Base-by-base conservation (phyloP, 2,329 filamentous ascomycete genomes). In the Paramyrothecium sp. region DNA sequence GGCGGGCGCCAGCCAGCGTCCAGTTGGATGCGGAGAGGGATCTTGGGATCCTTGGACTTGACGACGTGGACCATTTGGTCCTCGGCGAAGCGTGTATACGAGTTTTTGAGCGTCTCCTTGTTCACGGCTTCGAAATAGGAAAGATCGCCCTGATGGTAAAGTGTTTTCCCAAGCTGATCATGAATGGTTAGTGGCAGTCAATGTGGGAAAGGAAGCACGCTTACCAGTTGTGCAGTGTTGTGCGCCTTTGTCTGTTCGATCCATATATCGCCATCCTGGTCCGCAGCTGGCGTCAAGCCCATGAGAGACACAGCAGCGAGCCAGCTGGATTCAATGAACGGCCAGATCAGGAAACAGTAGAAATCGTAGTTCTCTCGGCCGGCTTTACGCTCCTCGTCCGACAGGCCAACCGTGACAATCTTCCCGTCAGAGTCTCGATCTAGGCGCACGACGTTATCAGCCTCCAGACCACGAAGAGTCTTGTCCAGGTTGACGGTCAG, bases 41-140 rank as follows among this genome's bases (percentile, higher is more conserved):
- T 74, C 62, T 89, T 89, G 33, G 81, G 65, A 60, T 89, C 88
- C 65, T 87, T 89, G 55, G 81, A 81, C 65, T 90, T 90, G 30
- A 89, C 81, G 0, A 93, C 83, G 49, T 90, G 78, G 56, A 98
- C 81, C 61, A 98, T 96, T 10, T 92, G 91, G 66, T 98, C 94
- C 68, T 97, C 92, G 65, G 93, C 88, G 67, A 96, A 96, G 17
- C 92, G 86, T 41, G 86, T 82, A 73, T 94, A 97, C 0, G 93
- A 89, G 73, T 99, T 99, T 69, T 95, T 96, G 56, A 99, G 83
- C 0, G 93, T 96, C 73, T 99, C 94, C 67, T 97, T 97, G 79
- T 99, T 99, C 62, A 99, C 94, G 3, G 95, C 93, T 75, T 99
- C 95, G 65, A 97, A 98, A 75, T 99, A 99, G 30, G 89, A 93